Base-by-base conservation (phyloP, 73 alveolate species). In the Urostyla sp. region DNA sequence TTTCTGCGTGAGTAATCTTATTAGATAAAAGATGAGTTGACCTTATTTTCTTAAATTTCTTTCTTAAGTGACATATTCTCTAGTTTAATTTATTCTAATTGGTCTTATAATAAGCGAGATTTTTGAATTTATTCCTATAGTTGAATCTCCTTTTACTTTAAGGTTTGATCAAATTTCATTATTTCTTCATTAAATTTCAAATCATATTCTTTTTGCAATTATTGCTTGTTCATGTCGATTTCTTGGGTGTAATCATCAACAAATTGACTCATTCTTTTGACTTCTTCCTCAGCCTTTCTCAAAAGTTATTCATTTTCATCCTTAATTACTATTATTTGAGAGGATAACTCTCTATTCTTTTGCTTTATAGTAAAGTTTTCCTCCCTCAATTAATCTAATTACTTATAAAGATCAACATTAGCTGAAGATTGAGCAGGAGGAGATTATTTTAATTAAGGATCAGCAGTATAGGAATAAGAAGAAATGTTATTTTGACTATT, bases 261-360 rank as follows among this genome's bases (percentile, higher is more conserved):
- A 37, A 69, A 69, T 3, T 69, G 72, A 28, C 72, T 38, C 83
- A 69, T 69, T 45, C 83, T 45, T 30, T 69, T 69, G 50, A 69
- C 49, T 24, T 69, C 83, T 10, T 49, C 69, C 20, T 69, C 83
- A 48, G 83, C 31, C n/a, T 69, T 56, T 20, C 13, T 31, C 1
- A 69, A 7, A 1, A 69, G 35, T 34, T 69, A 27, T 27, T 69
- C 83, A 45, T 69, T 69, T 36, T 69, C 83, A 5, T 24, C 4
- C 49, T 48, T 69, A 8, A 69, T 15, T 21, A 45, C 11, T 28
- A 46, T 69, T 20, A 49, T 2, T 1, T 44, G 27, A 1, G n/a
- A 5, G 3, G 49, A 46, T 8, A 69, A 37, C 52, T 69, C 83
- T 69, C 83, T 44, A 28, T 69, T 36, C 38, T 69, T 69, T 69